phyloP scores from a whole-genome alignment of 1,139 yeast species.

The Taphrina sp. region DNA sequence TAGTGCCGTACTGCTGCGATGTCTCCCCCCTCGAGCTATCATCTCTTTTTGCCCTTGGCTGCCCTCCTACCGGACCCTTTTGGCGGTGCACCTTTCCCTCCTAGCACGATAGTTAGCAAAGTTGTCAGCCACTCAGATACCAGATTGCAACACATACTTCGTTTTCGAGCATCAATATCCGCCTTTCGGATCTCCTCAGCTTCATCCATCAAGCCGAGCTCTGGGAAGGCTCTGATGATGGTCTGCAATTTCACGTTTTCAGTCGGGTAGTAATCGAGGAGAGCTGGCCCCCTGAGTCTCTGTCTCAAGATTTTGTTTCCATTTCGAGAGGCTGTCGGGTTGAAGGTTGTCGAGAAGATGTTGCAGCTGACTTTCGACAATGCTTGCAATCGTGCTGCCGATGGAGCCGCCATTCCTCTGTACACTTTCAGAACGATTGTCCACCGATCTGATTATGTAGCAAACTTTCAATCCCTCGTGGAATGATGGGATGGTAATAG shows the following conservation, averaged over 20 bases:
- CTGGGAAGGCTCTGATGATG: constrained; percentile 37
- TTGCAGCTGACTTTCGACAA: constrained; percentile 36
- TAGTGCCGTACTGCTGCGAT: no score
- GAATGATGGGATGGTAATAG: no score
- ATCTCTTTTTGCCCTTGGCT: constrained; percentile 32
- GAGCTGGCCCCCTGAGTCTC: constrained; percentile 38
- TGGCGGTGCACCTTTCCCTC: constrained; percentile 40
- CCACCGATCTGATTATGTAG: no score
- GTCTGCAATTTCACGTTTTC: constrained; percentile 34
- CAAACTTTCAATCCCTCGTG: no score
- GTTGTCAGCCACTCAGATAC: background rate
- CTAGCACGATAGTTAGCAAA: background rate
- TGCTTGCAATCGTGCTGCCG: constrained; percentile 37
- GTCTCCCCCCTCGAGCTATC: no score
- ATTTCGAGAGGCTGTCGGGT: constrained; percentile 37
- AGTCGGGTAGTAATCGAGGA: constrained; percentile 39
- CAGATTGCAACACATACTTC: constrained; percentile 19
- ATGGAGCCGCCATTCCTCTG: constrained; percentile 32
- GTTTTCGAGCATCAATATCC: constrained; percentile 28
- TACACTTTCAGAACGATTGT: background rate
- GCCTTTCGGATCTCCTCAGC: constrained; percentile 33
- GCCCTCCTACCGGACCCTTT: constrained; percentile 37
- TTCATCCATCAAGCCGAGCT: constrained; percentile 35
- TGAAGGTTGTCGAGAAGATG: constrained; percentile 38
- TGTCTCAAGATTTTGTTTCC: constrained; percentile 40